phyloP scores from a whole-genome alignment of 495 filamentous ascomycete species.

The Penicillium manginii region DNA sequence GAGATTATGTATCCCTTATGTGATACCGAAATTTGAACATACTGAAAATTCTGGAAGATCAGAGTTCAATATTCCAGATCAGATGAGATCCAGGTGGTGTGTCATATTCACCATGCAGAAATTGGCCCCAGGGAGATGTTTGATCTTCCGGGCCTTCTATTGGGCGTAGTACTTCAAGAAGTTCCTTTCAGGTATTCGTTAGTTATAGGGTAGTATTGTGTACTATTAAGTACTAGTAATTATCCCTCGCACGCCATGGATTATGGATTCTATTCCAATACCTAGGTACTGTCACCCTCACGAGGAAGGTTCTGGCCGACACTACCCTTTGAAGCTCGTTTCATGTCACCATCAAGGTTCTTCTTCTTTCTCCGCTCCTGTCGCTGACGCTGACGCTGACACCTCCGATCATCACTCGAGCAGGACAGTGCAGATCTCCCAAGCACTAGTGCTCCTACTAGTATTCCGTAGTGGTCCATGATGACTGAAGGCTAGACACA shows the following conservation, averaged over 20 bases:
- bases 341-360: neutral
- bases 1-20: no score
- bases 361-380: neutral
- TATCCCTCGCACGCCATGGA: neutral
- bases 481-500: neutral
- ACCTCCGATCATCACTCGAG: neutral
- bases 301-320: neutral
- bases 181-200: no score
- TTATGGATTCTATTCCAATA: no score
- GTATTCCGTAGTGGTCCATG: neutral
- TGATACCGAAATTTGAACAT: no score
- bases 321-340: neutral
- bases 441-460: neutral
- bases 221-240: neutral
- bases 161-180: no score
- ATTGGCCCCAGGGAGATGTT: neutral
- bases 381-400: neutral
- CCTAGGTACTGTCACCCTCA: neutral
- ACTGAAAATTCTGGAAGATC: no score
- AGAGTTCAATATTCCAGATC: no score
- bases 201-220: no score
- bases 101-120: neutral
- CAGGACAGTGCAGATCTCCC: constrained; percentile 1
- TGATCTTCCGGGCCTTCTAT: no score
- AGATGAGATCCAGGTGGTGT: neutral